Conservation (phyloP, 768 basidiomycete genomes). For the Pleurotus platypus region DNA sequence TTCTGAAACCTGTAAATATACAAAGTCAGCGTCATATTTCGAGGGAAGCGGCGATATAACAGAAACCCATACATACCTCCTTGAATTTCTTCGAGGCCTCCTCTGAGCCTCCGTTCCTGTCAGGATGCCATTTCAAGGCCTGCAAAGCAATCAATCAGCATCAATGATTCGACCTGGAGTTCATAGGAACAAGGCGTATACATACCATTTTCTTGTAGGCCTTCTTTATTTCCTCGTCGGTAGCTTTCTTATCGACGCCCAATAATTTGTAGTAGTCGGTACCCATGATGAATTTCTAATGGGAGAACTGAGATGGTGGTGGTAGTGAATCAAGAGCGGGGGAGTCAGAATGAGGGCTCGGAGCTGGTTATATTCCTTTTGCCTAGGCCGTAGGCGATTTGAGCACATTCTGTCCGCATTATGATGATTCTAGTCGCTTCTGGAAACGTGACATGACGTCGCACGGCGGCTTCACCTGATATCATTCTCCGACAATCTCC, state of each 20-base stretch:
- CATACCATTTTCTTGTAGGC: constrained; percentile 91
- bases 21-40: background rate
- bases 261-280: constrained; percentile 87
- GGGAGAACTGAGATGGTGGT: background rate
- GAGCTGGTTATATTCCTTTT: constrained; percentile 14
- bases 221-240: constrained; percentile 86
- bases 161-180: background rate
- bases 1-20: constrained; percentile 70
- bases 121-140: constrained; percentile 96
- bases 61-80: constrained; percentile 52
- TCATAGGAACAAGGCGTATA: background rate
- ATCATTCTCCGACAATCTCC: too few relatives aligned
- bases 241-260: constrained; percentile 68
- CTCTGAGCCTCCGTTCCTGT: constrained; percentile 83
- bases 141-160: constrained; percentile 13
- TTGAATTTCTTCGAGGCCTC: constrained; percentile 90
- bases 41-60: background rate
- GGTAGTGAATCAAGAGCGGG: constrained; percentile 3
- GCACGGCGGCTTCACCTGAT: background rate
- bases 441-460: constrained; percentile 25
- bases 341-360: constrained; percentile 4
- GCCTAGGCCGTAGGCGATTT: constrained; percentile 1
- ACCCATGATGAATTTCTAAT: constrained; percentile 46
- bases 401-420: background rate
- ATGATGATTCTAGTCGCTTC: constrained; percentile 25